Base-by-base conservation (phyloP, 257 asterid genomes). In the Salvia hispanica region DNA sequence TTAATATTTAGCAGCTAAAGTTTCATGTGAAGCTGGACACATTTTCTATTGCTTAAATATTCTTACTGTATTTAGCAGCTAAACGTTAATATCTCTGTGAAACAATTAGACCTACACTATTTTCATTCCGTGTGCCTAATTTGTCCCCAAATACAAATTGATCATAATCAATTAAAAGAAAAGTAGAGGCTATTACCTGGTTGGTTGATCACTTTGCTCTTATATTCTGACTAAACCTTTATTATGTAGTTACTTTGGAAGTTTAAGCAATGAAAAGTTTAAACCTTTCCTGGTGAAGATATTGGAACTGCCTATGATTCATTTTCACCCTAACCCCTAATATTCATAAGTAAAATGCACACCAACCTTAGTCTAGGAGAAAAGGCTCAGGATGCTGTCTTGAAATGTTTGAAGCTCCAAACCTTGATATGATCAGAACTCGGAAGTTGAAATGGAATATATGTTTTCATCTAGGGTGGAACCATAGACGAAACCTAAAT, bases 151-250 rank as follows among this genome's bases (percentile, higher is more conserved):
- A 51, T 12, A 11, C 47, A 34, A 58, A 6, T 34, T 70, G 39
- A 15, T 50, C 39, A 34, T 52, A 48, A 48, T 48, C 45, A 59
- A 57, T 28, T 12, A 5, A 52, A 58, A 62, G 57, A 39, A 39
- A 31, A 42, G 15, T 59, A 47, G 62, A 47, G 50, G 60, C 69
- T 59, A 25, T 54, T 60, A 3, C 51, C 53, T 10, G 62, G 64
- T 16, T 79, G 70, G 28, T 61, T 64, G 44, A 42, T 59, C 42
- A 62, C 40, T 73, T 55, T 37, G 28, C 51, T 69, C 48, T 48
- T 55, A 44, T 69, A 58, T 60, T 72, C 45, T 33, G 43, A 67
- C 47, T 66, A 55, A 25, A 62, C 11, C 21, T 66, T 73, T 57
- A 46, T 25, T 25, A 25, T 25, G 31, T 25, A 25, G 31, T 25